Conservation (phyloP, 2,329 filamentous ascomycete species). For the Trichoderma gracile region DNA sequence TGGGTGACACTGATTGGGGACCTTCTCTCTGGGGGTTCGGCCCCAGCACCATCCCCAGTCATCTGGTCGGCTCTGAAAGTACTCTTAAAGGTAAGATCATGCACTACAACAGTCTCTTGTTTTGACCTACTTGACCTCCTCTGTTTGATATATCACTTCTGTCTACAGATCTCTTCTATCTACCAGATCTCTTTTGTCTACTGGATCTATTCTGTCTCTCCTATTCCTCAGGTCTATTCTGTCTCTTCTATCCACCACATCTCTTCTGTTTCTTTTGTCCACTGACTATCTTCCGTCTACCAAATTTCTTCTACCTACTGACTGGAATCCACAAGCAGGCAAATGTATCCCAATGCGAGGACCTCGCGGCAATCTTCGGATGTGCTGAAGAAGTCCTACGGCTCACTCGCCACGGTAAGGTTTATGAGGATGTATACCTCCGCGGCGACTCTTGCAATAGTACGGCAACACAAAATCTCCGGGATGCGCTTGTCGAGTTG, state of each 20-base stretch:
- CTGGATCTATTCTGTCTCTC: no score
- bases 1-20: not conserved
- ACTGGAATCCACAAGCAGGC: not conserved
- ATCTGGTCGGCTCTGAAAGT: constrained; percentile 1
- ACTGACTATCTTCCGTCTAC: no score
- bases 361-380: not conserved
- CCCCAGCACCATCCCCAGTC: not conserved
- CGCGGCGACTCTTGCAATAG: not conserved
- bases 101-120: no score
- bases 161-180: no score
- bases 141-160: no score
- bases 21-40: not conserved
- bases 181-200: not conserved
- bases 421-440: not conserved
- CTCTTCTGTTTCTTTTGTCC: no score
- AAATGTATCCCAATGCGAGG: not conserved
- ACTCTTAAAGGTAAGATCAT: not conserved
- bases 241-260: no score
- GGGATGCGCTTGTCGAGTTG: not conserved
- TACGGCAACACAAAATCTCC: not conserved
- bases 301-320: not conserved
- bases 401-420: not conserved
- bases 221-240: no score
- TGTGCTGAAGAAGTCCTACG: constrained; percentile 4
- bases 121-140: no score